Evolutionary conservation across 2,329 filamentous ascomycete genomes (phyloP).

Genomic region (Ophiostoma australiae): DNA sequence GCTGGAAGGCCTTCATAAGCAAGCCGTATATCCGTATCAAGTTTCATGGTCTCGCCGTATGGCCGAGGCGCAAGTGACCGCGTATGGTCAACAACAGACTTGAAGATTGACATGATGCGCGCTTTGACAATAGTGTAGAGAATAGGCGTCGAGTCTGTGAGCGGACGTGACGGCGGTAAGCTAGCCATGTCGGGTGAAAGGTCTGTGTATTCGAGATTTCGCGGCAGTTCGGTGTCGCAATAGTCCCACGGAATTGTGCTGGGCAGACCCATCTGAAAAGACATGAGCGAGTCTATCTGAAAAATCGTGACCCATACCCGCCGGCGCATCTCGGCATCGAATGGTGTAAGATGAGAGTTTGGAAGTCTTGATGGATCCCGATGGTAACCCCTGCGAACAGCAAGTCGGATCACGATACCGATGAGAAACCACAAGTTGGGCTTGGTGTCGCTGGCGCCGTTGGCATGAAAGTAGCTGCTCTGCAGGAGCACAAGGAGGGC

Average conservation of each 20-base stretch:
- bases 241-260: constrained; percentile 39
- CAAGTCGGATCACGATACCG: constrained; percentile 38
- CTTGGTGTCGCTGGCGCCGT: constrained; percentile 27
- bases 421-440: constrained; percentile 40
- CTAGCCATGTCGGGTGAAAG: constrained; percentile 31
- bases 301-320: constrained; percentile 38
- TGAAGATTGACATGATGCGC: constrained; percentile 28
- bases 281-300: constrained; percentile 43
- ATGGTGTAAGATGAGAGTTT: constrained; percentile 32
- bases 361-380: constrained; percentile 33
- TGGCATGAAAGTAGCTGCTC: constrained; percentile 24
- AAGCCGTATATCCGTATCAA: constrained; percentile 21
- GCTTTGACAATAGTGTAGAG: constrained; percentile 31
- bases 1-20: neutral
- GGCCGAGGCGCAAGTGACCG: constrained; percentile 7
- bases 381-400: constrained; percentile 42
- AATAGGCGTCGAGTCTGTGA: neutral
- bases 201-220: constrained; percentile 40
- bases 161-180: constrained; percentile 34
- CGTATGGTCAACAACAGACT: constrained; percentile 15
- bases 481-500: constrained; percentile 37
- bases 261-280: constrained; percentile 45
- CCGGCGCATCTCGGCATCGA: constrained; percentile 42
- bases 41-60: neutral
- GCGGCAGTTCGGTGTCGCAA: constrained; percentile 35